Base-by-base conservation (phyloP, 2,329 filamentous ascomycete genomes). In the Pseudocercospora macadamiae region DNA sequence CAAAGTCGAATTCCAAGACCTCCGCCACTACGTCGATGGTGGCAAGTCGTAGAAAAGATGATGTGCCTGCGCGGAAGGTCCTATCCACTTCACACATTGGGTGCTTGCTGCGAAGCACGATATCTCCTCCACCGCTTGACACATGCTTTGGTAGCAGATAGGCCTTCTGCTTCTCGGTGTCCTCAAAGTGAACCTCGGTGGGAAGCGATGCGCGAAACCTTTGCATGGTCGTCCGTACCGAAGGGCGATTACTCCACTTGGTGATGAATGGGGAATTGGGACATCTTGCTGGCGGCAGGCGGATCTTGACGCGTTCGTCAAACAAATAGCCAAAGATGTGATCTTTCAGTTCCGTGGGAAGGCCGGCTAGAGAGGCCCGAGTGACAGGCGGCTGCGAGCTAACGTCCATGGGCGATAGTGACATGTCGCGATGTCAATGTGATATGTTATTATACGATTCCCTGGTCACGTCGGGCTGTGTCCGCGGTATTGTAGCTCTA, bases 261-360 rank as follows among this genome's bases (percentile, higher is more conserved):
- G n/a, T 34, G n/a, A 9, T n/a, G 32, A 34, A 12, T 9, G 32
- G 32, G 10, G 32, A 34, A n/a, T 3, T 34, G 10, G 32, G 32
- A 37, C 34, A 37, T 37, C 7, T 37, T 45, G 42, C 42, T 45
- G 42, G 42, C 30, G 48, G 48, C 16, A 57, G 36, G 18, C 48
- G 48, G 30, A 53, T 32, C 10, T 28, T 28, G 19, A 57, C 18
- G 19, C 55, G 55, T 32, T 52, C 34, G 26, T 28, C 6, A 16
- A 53, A 53, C 9, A 57, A 9, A 9, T 57, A 21, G 36, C 30
- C 36, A n/a, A 45, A 37, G n/a, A 57, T 57, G 4, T 39, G 36
- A 14, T 57, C 37, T 19, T 48, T 47, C 3, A 57, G 55, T 28
- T 57, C 55, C 4, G 19, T 34, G 6, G 55, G 49, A 23, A 57